A percentile compares a stretch with the other conserved stretches of the same genome.
Conservation (phyloP, 208 protist species). For the Strigomonas culicis region DNA sequence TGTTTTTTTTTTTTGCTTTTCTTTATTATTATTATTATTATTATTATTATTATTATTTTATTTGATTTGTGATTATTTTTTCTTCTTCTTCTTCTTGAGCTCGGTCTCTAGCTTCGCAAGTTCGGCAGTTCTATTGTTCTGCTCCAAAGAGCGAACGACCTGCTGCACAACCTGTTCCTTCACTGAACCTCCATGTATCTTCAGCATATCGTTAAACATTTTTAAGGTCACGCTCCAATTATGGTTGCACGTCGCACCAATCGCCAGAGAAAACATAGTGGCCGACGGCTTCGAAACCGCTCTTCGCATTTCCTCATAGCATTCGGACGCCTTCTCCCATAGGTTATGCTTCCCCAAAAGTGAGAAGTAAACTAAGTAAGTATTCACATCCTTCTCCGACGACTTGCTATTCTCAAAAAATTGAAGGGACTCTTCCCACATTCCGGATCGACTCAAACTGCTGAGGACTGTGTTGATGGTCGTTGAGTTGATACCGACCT, state of each 20-base stretch:
- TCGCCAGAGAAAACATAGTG: slow-evolving; percentile 60
- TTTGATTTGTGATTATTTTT: slow-evolving; percentile 13
- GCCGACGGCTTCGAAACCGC: slow-evolving; percentile 40
- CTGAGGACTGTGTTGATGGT: slow-evolving; percentile 82
- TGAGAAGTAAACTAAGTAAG: slow-evolving; percentile 73
- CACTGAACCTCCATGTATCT: slow-evolving; percentile 51
- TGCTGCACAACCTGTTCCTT: slow-evolving; percentile 79
- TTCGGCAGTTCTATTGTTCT: slow-evolving; percentile 56
- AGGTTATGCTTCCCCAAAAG: slow-evolving; percentile 59
- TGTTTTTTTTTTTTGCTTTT: no score
- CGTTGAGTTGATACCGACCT: slow-evolving; percentile 56
- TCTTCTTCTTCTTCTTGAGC: slow-evolving; percentile 64
- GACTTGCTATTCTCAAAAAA: slow-evolving; percentile 46
- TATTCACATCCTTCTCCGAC: slow-evolving; percentile 56
- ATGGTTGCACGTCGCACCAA: slow-evolving; percentile 51
- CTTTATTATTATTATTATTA: no score
- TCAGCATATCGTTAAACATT: slow-evolving; percentile 72
- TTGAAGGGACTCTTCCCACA: slow-evolving; percentile 52
- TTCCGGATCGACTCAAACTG: slow-evolving; percentile 45
- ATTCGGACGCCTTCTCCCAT: slow-evolving; percentile 54
- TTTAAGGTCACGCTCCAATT: slow-evolving; percentile 61
- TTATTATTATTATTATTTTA: no score
- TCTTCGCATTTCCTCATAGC: slow-evolving; percentile 49
- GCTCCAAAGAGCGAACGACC: slow-evolving; percentile 66
- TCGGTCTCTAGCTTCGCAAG: slow-evolving; percentile 71